Evolutionary conservation across 2,329 filamentous ascomycete genomes (phyloP).

Genomic region (Epichloe sibirici): DNA sequence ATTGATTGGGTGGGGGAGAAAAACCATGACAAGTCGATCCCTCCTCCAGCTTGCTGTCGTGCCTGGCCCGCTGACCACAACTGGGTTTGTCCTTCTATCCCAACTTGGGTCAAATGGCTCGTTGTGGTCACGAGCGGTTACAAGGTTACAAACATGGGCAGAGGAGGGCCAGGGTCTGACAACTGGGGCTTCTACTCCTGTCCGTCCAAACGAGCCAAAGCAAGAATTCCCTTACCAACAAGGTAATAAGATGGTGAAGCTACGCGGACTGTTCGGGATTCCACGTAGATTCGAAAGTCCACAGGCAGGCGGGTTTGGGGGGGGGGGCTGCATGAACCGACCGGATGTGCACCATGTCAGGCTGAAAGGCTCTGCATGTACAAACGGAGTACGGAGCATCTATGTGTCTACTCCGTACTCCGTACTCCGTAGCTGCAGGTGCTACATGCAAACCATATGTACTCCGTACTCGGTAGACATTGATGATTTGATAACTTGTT

Average conservation of each 20-base stretch:
- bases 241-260: background rate
- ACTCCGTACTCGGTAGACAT: background rate
- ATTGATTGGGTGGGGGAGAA: background rate
- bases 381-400: too few relatives aligned
- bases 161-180: background rate
- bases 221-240: background rate
- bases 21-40: too few relatives aligned
- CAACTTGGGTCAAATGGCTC: background rate
- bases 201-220: background rate
- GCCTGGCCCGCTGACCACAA: too few relatives aligned
- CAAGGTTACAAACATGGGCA: background rate
- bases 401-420: too few relatives aligned
- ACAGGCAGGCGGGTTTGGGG: background rate
- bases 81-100: background rate
- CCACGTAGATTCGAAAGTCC: background rate
- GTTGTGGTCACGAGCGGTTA: too few relatives aligned
- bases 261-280: background rate
- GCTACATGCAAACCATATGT: slow-evolving; percentile 13
- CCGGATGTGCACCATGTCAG: slow-evolving; percentile 2
- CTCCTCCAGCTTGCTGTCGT: background rate
- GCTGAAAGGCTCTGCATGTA: slow-evolving; percentile 1
- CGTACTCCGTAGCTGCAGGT: slow-evolving; percentile 5
- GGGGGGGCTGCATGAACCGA: slow-evolving; percentile 9
- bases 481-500: background rate
- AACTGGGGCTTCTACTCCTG: background rate